Conservation (phyloP, 108 stramenopile genomes). For the Cyclotella atomus region DNA sequence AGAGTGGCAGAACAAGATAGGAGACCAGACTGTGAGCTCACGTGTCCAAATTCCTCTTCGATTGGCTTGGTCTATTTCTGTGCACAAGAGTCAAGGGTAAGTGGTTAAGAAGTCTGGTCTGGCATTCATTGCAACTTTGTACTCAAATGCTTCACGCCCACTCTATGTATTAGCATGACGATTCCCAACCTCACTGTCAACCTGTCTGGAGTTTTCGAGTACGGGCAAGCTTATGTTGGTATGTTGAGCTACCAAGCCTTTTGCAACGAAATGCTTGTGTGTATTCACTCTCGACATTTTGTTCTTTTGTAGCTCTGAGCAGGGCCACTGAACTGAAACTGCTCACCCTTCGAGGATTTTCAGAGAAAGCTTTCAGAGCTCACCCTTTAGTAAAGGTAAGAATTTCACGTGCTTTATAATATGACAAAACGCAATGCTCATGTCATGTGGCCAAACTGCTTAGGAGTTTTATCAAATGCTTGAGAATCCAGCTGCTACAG, state of each 20-base stretch:
- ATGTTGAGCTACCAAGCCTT: too few relatives aligned
- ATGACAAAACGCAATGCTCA: neutral
- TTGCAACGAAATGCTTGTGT: too few relatives aligned
- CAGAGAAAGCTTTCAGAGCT: slow-evolving; percentile 52
- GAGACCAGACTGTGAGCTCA: slow-evolving; percentile 38
- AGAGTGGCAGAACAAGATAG: slow-evolving; percentile 51
- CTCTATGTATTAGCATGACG: slow-evolving; percentile 42
- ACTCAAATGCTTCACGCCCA: neutral
- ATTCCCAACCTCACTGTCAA: slow-evolving; percentile 81
- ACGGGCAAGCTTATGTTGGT: slow-evolving; percentile 90
- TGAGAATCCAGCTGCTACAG: neutral
- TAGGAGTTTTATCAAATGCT: slow-evolving; percentile 24
- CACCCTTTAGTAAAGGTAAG: slow-evolving; percentile 55
- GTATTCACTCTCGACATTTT: too few relatives aligned
- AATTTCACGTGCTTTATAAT: neutral
- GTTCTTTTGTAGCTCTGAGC: slow-evolving; percentile 78
- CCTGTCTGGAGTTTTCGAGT: slow-evolving; percentile 83
- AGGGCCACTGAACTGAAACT: slow-evolving; percentile 64
- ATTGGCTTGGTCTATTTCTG: slow-evolving; percentile 81
- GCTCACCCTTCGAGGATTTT: slow-evolving; percentile 67
- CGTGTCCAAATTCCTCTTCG: slow-evolving; percentile 69
- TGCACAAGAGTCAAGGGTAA: slow-evolving; percentile 82
- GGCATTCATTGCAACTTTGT: slow-evolving; percentile 1
- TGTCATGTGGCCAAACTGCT: neutral
- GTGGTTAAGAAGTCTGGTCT: too few relatives aligned